Conservation (phyloP, 495 filamentous ascomycete species). For the Hypomontagnella submonticulosa region DNA sequence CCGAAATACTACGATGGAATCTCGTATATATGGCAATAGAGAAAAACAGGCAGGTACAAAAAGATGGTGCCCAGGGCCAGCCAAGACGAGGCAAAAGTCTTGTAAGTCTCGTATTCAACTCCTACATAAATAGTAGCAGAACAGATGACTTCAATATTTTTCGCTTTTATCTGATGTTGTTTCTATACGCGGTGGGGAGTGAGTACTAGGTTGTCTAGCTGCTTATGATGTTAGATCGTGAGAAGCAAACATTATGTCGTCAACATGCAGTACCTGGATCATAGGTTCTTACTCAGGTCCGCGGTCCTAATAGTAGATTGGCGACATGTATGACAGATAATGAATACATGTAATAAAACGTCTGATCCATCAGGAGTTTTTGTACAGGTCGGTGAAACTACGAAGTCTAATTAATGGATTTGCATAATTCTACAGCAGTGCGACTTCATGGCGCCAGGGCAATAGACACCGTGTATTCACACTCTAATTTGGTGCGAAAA, state of each 20-base stretch:
- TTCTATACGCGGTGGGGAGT: slow-evolving; percentile 1
- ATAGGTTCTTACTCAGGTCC: too few relatives aligned
- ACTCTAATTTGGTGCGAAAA: not conserved
- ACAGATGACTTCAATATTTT: too few relatives aligned
- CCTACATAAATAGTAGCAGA: not conserved
- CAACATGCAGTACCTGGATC: not conserved
- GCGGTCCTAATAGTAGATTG: slow-evolving; percentile 2
- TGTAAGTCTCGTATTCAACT: slow-evolving; percentile 22
- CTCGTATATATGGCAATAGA: slow-evolving; percentile 20
- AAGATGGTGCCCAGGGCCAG: slow-evolving; percentile 3
- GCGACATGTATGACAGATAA: slow-evolving; percentile 1
- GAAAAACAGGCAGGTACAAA: slow-evolving; percentile 19
- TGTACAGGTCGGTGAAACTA: slow-evolving; percentile 31
- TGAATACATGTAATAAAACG: slow-evolving; percentile 24
- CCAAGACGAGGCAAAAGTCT: slow-evolving; percentile 21
- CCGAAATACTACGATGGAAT: slow-evolving; percentile 3
- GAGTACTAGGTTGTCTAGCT: not conserved
- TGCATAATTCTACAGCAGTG: slow-evolving; percentile 17
- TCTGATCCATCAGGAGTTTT: slow-evolving; percentile 24
- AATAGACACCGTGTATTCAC: slow-evolving; percentile 3
- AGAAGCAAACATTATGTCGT: slow-evolving; percentile 7
- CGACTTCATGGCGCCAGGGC: slow-evolving; percentile 9
- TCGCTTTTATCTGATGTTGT: too few relatives aligned
- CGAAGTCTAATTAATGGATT: slow-evolving; percentile 8
- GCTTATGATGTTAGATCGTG: not conserved